These are phyloP conservation scores for Mallotus japonicus DNA, from an alignment of 441 rosid genomes.

Conservation along the genomic window DNA sequence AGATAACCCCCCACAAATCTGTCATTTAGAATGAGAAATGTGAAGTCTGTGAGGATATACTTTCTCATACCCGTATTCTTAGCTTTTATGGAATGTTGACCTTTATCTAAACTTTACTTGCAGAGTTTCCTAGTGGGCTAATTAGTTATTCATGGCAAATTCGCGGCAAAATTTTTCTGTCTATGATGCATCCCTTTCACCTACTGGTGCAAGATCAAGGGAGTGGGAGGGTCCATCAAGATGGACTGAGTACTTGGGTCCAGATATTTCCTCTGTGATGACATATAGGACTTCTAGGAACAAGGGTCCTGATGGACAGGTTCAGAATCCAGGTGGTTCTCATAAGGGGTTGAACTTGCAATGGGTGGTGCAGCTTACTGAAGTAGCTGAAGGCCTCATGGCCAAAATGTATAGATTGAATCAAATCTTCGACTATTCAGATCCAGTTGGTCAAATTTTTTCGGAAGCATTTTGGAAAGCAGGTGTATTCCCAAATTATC, in stretches of 20 bases:
- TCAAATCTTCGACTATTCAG: slow-evolving; percentile 91
- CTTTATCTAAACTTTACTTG: slow-evolving; percentile 7
- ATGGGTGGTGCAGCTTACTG: slow-evolving; percentile 86
- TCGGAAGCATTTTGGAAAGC: slow-evolving; percentile 97
- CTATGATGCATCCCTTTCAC: slow-evolving; percentile 60
- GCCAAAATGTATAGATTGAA: slow-evolving; percentile 96
- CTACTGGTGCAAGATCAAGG: slow-evolving; percentile 60
- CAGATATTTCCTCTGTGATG: slow-evolving; percentile 60
- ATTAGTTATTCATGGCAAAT: slow-evolving; percentile 56
- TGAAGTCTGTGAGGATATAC: neutral
- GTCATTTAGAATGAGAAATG: neutral
- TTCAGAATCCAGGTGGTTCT: slow-evolving; percentile 59
- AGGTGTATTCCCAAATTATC: slow-evolving; percentile 84
- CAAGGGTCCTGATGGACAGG: slow-evolving; percentile 61
- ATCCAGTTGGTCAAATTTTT: slow-evolving; percentile 66
- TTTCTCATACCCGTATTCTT: neutral
- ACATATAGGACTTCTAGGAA: slow-evolving; percentile 57
- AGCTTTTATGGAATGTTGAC: neutral
- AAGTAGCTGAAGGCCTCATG: slow-evolving; percentile 96
- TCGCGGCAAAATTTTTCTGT: slow-evolving; percentile 55
- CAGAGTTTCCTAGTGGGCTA: slow-evolving; percentile 16
- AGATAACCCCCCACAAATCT: neutral
- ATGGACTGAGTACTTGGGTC: slow-evolving; percentile 95
- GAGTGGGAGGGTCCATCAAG: slow-evolving; percentile 96
- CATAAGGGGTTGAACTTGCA: slow-evolving; percentile 87